Base-by-base conservation (phyloP, 2,329 filamentous ascomycete species). In the Fonsecaea pedrosoi region DNA sequence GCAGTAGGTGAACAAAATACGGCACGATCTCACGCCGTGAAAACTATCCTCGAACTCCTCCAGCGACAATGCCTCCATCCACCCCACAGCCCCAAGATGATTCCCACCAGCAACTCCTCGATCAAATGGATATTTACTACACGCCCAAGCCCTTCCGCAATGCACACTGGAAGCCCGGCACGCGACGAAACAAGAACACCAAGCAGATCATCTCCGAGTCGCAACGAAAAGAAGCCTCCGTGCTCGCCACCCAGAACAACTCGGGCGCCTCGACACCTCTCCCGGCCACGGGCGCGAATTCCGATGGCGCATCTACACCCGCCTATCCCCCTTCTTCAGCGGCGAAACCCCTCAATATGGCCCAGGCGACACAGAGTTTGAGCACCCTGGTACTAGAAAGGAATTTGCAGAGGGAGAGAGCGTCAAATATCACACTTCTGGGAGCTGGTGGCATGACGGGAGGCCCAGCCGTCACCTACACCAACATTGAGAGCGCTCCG, bases 151-250 rank as follows among this genome's bases (percentile, higher is more conserved):
- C 89, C 75, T 99, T 97, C 84, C 94, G 94, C 78, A 97, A 93
- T 77, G 84, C 90, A 2, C 82, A 88, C 77, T 99, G 95, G 95
- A 93, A 92, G 76, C 92, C 95, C 15, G 92, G 94, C 72, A 90
- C 94, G 79, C 93, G 95, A 60, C 92, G 95, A 79, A 99, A 99
- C 87, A 99, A 99, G 84, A 98, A 97, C 79, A 90, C 98, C 80
- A 98, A 98, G 80, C 92, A 96, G 74, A 95, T 99, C 69, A 85
- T 99, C 68, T 91, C 92, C 67, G 95, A 99, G 75, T 92, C 91
- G 12, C 88, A 91, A 25, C 90, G 92, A 73, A 92, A 91, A 76
- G 94, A 98, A 82, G 92, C 92, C n/a, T 96, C 93, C 3, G 85
- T 92, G 40, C 84, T 94, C 75, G 92, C 90, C 15, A 97, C 92